Evolutionary conservation across 371 early-diverging fungal species (phyloP).

Genomic region (Mortierella sp.): DNA sequence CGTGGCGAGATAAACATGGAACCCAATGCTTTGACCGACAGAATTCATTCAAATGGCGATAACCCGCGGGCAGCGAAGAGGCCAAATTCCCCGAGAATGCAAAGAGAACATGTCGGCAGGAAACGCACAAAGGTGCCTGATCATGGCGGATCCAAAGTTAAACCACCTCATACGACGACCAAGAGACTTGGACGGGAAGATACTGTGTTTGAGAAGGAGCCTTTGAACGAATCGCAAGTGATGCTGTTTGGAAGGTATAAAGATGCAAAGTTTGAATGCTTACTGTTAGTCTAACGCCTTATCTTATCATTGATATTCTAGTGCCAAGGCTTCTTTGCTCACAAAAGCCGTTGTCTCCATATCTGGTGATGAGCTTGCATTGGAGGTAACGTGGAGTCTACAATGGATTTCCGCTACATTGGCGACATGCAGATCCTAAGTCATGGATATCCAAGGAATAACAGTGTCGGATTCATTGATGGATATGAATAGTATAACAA

Average conservation of each 20-base stretch:
- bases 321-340: not conserved
- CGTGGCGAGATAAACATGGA: not conserved
- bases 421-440: too few species aligned
- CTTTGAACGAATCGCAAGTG: not conserved
- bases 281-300: not conserved
- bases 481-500: constrained; percentile 56
- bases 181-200: not conserved
- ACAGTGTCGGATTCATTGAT: not conserved
- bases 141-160: constrained; percentile 17
- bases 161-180: constrained; percentile 11
- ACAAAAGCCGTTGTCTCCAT: constrained; percentile 9
- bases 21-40: constrained; percentile 1
- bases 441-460: not conserved
- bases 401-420: not conserved
- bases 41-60: constrained; percentile 5
- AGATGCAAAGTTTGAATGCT: not conserved
- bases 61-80: constrained; percentile 19
- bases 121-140: constrained; percentile 25
- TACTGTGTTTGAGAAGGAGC: not conserved
- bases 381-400: constrained; percentile 1
- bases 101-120: constrained; percentile 5
- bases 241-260: not conserved
- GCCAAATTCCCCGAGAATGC: constrained; percentile 3
- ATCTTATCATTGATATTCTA: not conserved
- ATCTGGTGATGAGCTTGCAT: constrained; percentile 12